Conservation (phyloP, 768 basidiomycete genomes). For the Hygrocybe punicea region DNA sequence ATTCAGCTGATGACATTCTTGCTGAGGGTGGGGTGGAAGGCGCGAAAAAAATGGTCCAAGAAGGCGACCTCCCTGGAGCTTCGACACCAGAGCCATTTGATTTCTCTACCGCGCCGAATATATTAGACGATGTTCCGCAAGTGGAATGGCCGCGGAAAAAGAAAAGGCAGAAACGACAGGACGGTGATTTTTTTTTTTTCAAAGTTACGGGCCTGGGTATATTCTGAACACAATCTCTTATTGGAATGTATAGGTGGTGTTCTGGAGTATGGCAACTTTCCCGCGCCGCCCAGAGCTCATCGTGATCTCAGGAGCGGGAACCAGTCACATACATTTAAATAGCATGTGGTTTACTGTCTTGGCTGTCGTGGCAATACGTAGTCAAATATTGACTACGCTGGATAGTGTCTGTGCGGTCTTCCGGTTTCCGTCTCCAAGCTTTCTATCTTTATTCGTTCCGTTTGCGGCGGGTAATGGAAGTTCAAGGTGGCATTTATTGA, state of each 20-base stretch:
- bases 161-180: slow-evolving; percentile 51
- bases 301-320: slow-evolving; percentile 68
- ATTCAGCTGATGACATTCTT: slow-evolving; percentile 10
- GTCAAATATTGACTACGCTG: too few species aligned
- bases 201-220: background rate
- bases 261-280: slow-evolving; percentile 53
- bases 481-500: background rate
- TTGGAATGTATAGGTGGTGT: slow-evolving; percentile 34
- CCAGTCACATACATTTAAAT: slow-evolving; percentile 66
- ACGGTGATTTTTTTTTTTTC: slow-evolving; percentile 20
- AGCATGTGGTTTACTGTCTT: slow-evolving; percentile 12
- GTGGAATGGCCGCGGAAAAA: slow-evolving; percentile 39
- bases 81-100: slow-evolving; percentile 53
- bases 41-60: slow-evolving; percentile 24
- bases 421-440: too few species aligned
- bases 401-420: too few species aligned
- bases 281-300: slow-evolving; percentile 60
- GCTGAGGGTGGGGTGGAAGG: slow-evolving; percentile 17
- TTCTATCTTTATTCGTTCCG: too few species aligned
- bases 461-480: too few species aligned
- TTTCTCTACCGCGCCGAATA: slow-evolving; percentile 64
- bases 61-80: slow-evolving; percentile 15
- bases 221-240: background rate
- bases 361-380: background rate
- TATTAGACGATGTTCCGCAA: slow-evolving; percentile 58